phyloP scores from a whole-genome alignment of 768 basidiomycete genomes.

The Cytidiella melzeri region DNA sequence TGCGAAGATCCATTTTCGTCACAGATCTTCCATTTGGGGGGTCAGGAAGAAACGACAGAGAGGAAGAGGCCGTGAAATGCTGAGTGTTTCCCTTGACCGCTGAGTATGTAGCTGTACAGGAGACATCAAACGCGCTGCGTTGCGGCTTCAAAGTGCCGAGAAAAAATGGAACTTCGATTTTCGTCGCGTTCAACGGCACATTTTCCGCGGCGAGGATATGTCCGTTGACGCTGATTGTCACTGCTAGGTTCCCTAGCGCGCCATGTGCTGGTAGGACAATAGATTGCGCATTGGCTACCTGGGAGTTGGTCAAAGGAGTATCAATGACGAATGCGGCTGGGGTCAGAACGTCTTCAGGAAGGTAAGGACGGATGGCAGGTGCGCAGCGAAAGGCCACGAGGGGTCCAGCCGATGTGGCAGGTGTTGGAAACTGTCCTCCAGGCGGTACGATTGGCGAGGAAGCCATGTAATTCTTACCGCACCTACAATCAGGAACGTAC shows the following conservation, averaged over 20 bases:
- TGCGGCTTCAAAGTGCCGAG: constrained; percentile 26
- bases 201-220: constrained; percentile 18
- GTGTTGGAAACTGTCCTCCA: constrained; percentile 38
- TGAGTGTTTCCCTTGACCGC: constrained; percentile 15
- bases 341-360: constrained; percentile 32
- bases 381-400: constrained; percentile 42
- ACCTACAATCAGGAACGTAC: constrained; percentile 29
- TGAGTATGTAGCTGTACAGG: constrained; percentile 29
- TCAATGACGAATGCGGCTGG: constrained; percentile 32
- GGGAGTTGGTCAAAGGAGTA: constrained; percentile 29
- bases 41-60: constrained; percentile 36
- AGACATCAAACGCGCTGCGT: constrained; percentile 25
- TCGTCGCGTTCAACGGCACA: constrained; percentile 34
- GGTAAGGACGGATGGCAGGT: constrained; percentile 42
- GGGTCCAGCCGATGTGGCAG: constrained; percentile 28
- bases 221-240: constrained; percentile 28
- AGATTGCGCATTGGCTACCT: constrained; percentile 30
- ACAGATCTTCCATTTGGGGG: constrained; percentile 31
- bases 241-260: constrained; percentile 12
- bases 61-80: constrained; percentile 26
- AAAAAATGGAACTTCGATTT: constrained; percentile 30
- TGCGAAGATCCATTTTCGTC: constrained; percentile 43
- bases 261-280: constrained; percentile 20
- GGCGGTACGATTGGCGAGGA: constrained; percentile 37
- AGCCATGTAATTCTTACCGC: constrained; percentile 43